Conservation (phyloP, 495 filamentous ascomycete genomes). For the Tuber melanosporum region DNA sequence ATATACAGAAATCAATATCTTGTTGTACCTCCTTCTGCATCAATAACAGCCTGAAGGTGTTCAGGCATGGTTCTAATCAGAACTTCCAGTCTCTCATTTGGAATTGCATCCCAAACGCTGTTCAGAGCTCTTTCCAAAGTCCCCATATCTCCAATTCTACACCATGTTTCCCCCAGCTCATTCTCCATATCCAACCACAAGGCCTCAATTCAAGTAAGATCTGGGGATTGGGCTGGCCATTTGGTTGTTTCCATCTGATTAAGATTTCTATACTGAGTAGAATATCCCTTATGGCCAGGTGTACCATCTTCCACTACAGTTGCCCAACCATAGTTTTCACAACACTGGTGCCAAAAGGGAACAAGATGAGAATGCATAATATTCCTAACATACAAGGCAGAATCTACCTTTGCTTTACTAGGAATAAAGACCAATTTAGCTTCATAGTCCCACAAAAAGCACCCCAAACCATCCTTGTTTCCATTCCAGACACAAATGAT, state of each 20-base stretch:
- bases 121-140: not conserved
- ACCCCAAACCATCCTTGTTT: not conserved
- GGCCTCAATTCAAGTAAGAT: not conserved
- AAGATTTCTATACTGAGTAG: not conserved
- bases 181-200: not conserved
- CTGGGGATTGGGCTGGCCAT: not conserved
- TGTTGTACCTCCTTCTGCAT: not conserved
- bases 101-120: not conserved
- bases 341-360: constrained; percentile 16
- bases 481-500: not conserved
- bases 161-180: not conserved
- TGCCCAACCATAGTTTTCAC: constrained; percentile 7
- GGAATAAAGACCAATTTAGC: constrained; percentile 11
- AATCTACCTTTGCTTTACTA: constrained; percentile 7
- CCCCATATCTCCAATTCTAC: not conserved
- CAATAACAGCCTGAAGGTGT: not conserved
- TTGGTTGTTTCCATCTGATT: not conserved
- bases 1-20: constrained; percentile 7
- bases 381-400: not conserved
- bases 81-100: not conserved
- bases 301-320: constrained; percentile 10
- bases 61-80: not conserved
- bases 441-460: constrained; percentile 4
- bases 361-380: constrained; percentile 14
- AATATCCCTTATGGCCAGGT: constrained; percentile 6